A percentile compares a stretch with the other conserved stretches of the same genome.
Conservation (phyloP, 106 monocot genomes). For the Allium fistulosum region DNA sequence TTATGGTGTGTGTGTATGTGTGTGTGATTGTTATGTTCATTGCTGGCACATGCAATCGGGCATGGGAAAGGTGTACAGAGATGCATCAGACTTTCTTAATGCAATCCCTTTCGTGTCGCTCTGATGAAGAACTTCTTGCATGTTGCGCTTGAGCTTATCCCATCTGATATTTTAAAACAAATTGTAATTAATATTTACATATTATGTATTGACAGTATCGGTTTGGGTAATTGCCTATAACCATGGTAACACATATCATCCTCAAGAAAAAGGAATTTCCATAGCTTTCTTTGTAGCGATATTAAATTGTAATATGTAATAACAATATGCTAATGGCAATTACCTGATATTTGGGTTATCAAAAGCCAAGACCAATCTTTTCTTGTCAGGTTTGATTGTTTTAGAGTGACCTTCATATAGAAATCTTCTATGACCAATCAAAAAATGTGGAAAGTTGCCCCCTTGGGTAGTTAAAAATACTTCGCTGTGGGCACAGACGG, state of each 20-base stretch:
- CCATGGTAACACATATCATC: background rate
- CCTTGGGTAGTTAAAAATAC: conserved; percentile 97
- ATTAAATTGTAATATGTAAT: too few relatives aligned
- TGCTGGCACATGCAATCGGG: conserved; percentile 94
- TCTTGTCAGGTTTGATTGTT: conserved; percentile 94
- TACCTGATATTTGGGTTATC: conserved; percentile 78
- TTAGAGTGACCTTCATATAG: conserved; percentile 78
- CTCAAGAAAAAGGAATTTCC: background rate
- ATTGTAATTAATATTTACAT: too few relatives aligned
- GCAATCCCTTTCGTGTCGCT: conserved; percentile 66
- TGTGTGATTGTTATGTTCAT: conserved; percentile 10
- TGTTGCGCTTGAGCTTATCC: conserved; percentile 79
- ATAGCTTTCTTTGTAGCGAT: too few relatives aligned
- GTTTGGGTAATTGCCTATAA: background rate
- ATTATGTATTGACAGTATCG: too few relatives aligned
- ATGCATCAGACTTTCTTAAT: conserved; percentile 50
- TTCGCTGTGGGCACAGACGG: conserved; percentile 80
- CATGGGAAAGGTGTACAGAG: conserved; percentile 76
- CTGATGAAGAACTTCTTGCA: conserved; percentile 78
- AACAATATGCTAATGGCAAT: too few relatives aligned
- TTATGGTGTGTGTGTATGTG: too few relatives aligned
- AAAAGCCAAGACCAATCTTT: conserved; percentile 62
- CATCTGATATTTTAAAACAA: conserved; percentile 41
- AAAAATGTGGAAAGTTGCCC: conserved; percentile 93
- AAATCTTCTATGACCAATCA: conserved; percentile 84